Base-by-base conservation (phyloP, 768 basidiomycete species). In the Russula compacta region DNA sequence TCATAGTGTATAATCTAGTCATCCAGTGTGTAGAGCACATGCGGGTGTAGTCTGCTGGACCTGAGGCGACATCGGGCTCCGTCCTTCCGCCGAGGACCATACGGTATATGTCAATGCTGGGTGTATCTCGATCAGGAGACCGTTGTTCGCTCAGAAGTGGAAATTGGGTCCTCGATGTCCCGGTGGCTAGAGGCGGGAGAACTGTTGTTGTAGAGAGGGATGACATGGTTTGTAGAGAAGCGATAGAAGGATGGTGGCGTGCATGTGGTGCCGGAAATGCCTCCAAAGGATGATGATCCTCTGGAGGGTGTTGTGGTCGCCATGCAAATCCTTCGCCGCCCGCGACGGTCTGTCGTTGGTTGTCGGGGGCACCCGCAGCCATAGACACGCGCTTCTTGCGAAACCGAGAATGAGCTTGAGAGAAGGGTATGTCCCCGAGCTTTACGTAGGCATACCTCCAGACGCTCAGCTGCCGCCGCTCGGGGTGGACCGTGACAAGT, bases 11-110 rank as follows among this genome's bases (percentile, higher is more conserved):
- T 15, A 92, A 64, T 53, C 73, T 77, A 65, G 90, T 83, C 72
- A 86, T 81, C 89, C 89, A 92, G 68, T 83, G 87, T 0, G 83
- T 77, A 1, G 86, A 80, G 55, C 81, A 83, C 83, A 89, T 85
- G 61, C 83, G 77, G 6, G 81, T 82, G 67, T 85, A 79, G 59
- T 85, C 83, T 19, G 77, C 74, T 0, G 79, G 74, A 11, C 73
- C 68, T 1, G 76, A 59, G 14, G 72, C 64, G 2, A 69, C 58
- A 19, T 83, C 83, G 7, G 70, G 64, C 2, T 82, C 84, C 3
- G 74, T 67, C 36, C 75, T 68, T 2, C 78, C 76, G n/a, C 81
- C 82, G 6, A 86, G 74, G 15, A 77, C 83, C 85, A 87, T 85
- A 43, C 84, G 77, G 67, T 88, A 84, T 77, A 87, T 75, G 6